Percentiles rank a stretch among this genome's conserved stretches.
Conservation (phyloP, 805 yeast genomes). For the Ogataea chonburiensis region DNA sequence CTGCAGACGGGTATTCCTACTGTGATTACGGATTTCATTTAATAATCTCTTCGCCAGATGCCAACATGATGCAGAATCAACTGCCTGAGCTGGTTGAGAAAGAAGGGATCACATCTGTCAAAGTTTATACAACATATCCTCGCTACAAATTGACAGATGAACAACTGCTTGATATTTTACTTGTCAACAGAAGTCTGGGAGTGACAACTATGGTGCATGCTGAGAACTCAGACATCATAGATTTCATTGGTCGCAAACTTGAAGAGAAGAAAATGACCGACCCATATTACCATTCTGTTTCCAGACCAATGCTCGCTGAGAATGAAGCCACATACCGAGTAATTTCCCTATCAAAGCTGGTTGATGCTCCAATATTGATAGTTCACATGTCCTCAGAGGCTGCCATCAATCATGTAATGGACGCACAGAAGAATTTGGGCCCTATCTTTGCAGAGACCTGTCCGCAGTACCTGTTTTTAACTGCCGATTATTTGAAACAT, state of each 20-base stretch:
- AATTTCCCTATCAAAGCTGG: constrained; percentile 41
- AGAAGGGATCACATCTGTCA: constrained; percentile 40
- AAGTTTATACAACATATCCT: constrained; percentile 48
- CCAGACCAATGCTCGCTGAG: constrained; percentile 45
- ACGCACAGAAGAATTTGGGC: constrained; percentile 40
- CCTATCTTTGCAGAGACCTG: constrained; percentile 52
- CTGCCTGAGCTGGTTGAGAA: constrained; percentile 36
- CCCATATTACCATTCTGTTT: constrained; percentile 46
- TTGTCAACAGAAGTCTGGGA: constrained; percentile 39
- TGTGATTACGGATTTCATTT: constrained; percentile 52
- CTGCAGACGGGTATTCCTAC: constrained; percentile 36
- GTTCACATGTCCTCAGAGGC: constrained; percentile 48
- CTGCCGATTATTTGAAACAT: constrained; percentile 37
- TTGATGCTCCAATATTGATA: constrained; percentile 45
- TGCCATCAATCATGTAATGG: constrained; percentile 41
- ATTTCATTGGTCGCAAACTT: constrained; percentile 33
- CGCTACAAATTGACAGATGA: constrained; percentile 41
- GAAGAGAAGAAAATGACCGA: constrained; percentile 38
- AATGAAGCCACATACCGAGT: constrained; percentile 52
- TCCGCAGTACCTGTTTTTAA: constrained; percentile 47
- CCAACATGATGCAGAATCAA: constrained; percentile 22
- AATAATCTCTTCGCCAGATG: constrained; percentile 34
- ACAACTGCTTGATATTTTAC: constrained; percentile 39
- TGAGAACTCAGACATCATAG: constrained; percentile 48
- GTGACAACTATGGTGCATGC: constrained; percentile 53